Conservation (phyloP, 2,329 filamentous ascomycete genomes). For the Microsporum audouinii region DNA sequence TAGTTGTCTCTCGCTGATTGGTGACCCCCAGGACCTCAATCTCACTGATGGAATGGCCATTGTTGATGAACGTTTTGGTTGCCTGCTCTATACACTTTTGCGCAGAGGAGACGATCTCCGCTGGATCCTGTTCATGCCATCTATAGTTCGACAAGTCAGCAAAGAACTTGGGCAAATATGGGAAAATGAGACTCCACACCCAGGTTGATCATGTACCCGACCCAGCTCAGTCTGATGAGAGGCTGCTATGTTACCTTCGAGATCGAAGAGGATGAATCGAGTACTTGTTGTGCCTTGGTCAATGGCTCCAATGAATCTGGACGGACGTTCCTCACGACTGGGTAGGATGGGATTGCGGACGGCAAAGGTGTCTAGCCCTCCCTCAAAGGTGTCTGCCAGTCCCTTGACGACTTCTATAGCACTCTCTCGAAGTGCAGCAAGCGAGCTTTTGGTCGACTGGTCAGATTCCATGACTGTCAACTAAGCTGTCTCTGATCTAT, state of each 20-base stretch:
- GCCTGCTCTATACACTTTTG: conserved; percentile 70
- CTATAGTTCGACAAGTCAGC: conserved; percentile 31
- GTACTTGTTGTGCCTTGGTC: conserved; percentile 87
- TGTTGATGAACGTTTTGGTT: conserved; percentile 56
- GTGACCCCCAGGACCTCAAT: conserved; percentile 75
- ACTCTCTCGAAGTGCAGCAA: not conserved
- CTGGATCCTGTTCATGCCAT: conserved; percentile 83
- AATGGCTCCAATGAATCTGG: conserved; percentile 67
- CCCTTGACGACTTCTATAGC: conserved; percentile 2
- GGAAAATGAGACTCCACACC: conserved; percentile 44
- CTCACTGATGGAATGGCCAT: conserved; percentile 54
- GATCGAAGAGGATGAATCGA: conserved; percentile 82
- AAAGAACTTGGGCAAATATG: not conserved
- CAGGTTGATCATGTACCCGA: conserved; percentile 72
- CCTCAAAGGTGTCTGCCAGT: not conserved
- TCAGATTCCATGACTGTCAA: not conserved
- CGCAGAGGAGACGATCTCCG: conserved; percentile 63
- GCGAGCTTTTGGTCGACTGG: not conserved
- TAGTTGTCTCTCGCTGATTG: conserved; percentile 78
- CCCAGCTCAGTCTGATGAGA: conserved; percentile 79
- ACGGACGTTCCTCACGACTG: not conserved
- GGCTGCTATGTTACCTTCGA: conserved; percentile 62
- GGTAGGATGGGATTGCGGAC: not conserved
- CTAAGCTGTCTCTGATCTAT: not conserved
- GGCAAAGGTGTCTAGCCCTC: not conserved